Evolutionary conservation across 2,329 filamentous ascomycete species (phyloP).

Genomic region (Drechmeria coniospora): DNA sequence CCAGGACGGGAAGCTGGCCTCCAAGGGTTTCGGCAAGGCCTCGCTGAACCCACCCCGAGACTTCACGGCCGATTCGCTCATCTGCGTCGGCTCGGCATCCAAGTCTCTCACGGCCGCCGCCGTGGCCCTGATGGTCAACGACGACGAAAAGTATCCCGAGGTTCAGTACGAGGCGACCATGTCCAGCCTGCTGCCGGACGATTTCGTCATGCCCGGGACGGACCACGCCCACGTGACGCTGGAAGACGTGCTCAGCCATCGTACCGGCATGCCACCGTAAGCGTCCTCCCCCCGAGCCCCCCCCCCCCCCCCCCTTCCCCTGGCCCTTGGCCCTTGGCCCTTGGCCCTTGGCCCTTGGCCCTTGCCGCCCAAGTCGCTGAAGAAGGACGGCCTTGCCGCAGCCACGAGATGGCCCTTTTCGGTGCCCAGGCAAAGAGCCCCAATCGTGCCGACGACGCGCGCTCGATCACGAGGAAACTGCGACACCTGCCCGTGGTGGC

Average conservation of each 20-base stretch:
- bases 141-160: constrained; percentile 8
- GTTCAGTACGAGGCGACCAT: constrained; percentile 11
- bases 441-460: constrained; percentile 10
- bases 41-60: constrained; percentile 5
- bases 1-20: constrained; percentile 6
- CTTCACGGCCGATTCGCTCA: constrained; percentile 12
- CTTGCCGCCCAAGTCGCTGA: no score
- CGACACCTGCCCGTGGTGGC: constrained; percentile 10
- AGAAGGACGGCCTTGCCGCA: no score
- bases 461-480: constrained; percentile 12
- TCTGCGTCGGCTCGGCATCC: constrained; percentile 12
- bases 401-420: no score
- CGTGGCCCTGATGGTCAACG: constrained; percentile 10
- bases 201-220: constrained; percentile 11
- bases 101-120: constrained; percentile 13
- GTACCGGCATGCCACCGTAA: constrained; percentile 12
- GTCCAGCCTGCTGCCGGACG: constrained; percentile 10
- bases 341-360: no score
- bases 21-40: constrained; percentile 9
- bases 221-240: constrained; percentile 9
- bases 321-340: no score
- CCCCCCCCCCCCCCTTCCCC: no score
- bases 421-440: no score
- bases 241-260: constrained; percentile 11
- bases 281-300: no score